phyloP scores from a whole-genome alignment of 2,329 filamentous ascomycete genomes.

The Epichloe bromicola region DNA sequence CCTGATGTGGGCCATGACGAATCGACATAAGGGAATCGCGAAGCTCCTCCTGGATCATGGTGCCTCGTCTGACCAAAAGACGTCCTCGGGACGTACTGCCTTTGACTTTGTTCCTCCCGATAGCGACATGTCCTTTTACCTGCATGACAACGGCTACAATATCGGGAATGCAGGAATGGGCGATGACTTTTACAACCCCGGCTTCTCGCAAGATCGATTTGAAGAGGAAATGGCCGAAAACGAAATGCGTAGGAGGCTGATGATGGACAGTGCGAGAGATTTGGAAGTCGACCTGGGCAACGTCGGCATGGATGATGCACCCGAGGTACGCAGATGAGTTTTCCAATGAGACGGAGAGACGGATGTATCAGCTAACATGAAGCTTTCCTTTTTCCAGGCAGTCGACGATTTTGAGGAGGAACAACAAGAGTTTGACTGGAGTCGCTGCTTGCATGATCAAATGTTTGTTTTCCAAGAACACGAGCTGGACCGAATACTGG shows the following conservation, averaged over 20 bases:
- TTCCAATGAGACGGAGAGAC: neutral
- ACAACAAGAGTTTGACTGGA: constrained; percentile 91
- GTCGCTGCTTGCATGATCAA: constrained; percentile 85
- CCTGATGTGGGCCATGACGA: constrained; percentile 99
- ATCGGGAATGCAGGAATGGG: constrained; percentile 67
- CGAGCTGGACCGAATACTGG: constrained; percentile 80
- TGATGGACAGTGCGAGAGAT: constrained; percentile 98
- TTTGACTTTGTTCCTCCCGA: constrained; percentile 93
- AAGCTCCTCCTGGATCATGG: constrained; percentile 86
- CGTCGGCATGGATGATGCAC: constrained; percentile 87
- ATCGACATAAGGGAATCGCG: constrained; percentile 89
- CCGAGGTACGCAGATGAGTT: constrained; percentile 49
- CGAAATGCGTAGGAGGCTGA: constrained; percentile 88
- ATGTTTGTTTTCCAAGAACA: constrained; percentile 99
- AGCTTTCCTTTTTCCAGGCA: constrained; percentile 28
- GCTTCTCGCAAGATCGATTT: constrained; percentile 84
- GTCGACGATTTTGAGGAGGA: constrained; percentile 78
- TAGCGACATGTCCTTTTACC: constrained; percentile 90
- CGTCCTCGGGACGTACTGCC: constrained; percentile 82
- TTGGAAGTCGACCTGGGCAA: constrained; percentile 93
- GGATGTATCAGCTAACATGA: constrained; percentile 13
- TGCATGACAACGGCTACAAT: constrained; percentile 87
- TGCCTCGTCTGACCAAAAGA: constrained; percentile 91
- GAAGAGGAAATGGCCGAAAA: constrained; percentile 97
- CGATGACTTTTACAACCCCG: constrained; percentile 89